Base-by-base conservation (phyloP, 768 basidiomycete species). In the Psilocybe subaeruginosa region DNA sequence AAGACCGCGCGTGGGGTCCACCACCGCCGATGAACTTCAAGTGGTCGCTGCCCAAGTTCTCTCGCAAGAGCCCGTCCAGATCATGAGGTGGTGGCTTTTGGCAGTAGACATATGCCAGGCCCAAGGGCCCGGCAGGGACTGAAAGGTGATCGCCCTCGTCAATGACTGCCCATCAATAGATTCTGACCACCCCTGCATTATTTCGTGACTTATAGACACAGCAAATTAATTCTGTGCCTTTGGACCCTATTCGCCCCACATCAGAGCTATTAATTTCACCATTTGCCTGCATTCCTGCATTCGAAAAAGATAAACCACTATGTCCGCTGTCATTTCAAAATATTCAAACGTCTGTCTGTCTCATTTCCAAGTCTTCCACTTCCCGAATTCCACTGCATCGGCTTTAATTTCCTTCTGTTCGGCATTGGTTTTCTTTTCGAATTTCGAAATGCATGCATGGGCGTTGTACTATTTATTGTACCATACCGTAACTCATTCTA, bases 1-100 rank as follows among this genome's bases (percentile, higher is more conserved):
- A 82, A 54, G 73, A 81, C 58, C 71, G 70, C 54, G 78, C 81
- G 9, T 82, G 80, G 79, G 70, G 69, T 23, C 60, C 69, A 3
- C 71, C 69, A n/a, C 68, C 72, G 39, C 64, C 67, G 23, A 54
- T 64, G n/a, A 60, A 55, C 45, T 59, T 59, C 33, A 67, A 65
- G 47, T 67, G 66, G 69, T 37, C 56, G 27, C 33, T 69, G 41
- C 70, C 68, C 9, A 64, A 54, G 54, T 70, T 72, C 58, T 66
- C 71, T 39, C 66, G 69, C 53, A 66, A 63, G 59, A 64, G 51
- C 35, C 47, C 45, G 41, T 57, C 62, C 43, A 56, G 48, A 31
- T 61, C 65, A 29, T 66, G 43, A 59, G 59, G 53, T 39, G 17
- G 23, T 23, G 23, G 23, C 23, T 23, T 47, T 56, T 46, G 47